A percentile compares a stretch with the other conserved stretches of the same genome.
These are phyloP conservation scores for Gracilaria domingensis DNA, from an alignment of 23 red algal genomes.

Conservation along the genomic window DNA sequence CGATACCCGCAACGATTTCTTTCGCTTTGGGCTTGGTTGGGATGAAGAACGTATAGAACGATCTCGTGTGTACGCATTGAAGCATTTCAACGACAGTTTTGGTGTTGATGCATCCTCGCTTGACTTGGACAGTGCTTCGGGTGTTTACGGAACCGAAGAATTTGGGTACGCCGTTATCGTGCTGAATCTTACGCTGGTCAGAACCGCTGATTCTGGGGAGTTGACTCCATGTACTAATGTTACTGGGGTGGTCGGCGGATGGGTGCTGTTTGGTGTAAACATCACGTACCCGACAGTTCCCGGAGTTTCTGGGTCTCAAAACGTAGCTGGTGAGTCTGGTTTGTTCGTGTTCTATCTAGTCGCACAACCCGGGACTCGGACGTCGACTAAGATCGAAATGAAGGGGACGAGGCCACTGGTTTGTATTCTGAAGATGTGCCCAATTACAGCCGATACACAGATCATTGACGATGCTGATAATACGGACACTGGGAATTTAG, in stretches of 20 bases:
- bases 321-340: background rate
- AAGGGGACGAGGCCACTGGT: background rate
- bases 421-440: background rate
- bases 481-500: background rate
- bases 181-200: background rate
- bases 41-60: background rate
- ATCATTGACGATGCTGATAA: background rate
- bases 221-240: slow-evolving; percentile 5
- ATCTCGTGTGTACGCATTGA: background rate
- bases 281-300: background rate
- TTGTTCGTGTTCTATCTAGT: background rate
- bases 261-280: background rate
- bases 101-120: slow-evolving; percentile 7
- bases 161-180: background rate
- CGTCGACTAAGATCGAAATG: background rate
- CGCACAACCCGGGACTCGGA: background rate
- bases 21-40: slow-evolving; percentile 6
- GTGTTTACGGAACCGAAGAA: background rate
- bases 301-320: background rate
- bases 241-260: background rate
- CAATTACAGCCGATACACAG: background rate
- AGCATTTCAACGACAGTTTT: background rate
- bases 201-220: background rate
- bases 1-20: background rate
- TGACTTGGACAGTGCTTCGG: background rate